Evolutionary conservation across 805 yeast species (phyloP).

Genomic region (Metschnikowia gelsemii): DNA sequence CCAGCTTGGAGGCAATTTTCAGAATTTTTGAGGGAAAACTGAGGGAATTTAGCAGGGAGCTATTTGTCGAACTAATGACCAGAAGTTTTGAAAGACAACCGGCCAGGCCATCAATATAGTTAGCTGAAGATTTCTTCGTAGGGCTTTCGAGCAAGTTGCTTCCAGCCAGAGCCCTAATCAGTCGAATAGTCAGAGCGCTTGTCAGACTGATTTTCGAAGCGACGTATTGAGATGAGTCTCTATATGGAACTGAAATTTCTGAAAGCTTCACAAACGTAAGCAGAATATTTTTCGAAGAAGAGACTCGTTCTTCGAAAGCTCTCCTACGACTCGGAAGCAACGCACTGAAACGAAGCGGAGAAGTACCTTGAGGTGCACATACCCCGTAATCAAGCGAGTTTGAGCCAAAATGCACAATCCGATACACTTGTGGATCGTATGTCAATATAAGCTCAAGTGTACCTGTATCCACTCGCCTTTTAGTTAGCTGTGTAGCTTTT

Average conservation of each 20-base stretch:
- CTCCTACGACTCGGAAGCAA: conserved; percentile 21
- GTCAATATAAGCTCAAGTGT: conserved; percentile 15
- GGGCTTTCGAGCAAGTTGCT: background rate
- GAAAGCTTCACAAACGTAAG: conserved; percentile 5
- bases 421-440: conserved; percentile 11
- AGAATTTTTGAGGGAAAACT: background rate
- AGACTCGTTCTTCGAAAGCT: conserved; percentile 14
- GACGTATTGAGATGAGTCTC: background rate
- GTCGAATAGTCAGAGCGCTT: background rate
- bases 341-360: conserved; percentile 17
- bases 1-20: conserved; percentile 1
- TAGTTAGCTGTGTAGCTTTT: conserved; percentile 17
- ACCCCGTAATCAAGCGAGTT: conserved; percentile 16
- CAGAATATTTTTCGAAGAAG: background rate
- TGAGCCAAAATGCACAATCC: conserved; percentile 12
- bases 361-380: conserved; percentile 13
- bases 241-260: conserved; percentile 4
- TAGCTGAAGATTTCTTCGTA: background rate
- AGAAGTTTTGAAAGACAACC: no score
- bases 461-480: conserved; percentile 12
- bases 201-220: background rate
- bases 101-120: no score
- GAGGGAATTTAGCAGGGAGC: background rate
- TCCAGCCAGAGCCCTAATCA: conserved; percentile 1
- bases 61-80: no score